phyloP scores from a whole-genome alignment of 768 basidiomycete species.

The Hericium erinaceus region DNA sequence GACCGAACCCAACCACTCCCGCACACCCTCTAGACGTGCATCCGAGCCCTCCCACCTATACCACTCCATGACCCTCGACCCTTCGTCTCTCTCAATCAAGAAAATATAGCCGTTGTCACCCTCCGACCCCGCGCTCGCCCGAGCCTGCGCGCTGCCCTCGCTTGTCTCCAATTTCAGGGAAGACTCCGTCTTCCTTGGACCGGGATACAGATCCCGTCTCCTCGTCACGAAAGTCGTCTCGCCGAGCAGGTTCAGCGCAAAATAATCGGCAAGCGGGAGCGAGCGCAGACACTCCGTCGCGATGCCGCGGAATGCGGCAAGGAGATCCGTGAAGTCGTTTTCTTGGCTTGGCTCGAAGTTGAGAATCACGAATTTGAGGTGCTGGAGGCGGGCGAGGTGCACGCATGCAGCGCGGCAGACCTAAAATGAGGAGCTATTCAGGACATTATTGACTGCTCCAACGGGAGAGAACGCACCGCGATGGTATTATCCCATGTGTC shows the following conservation, averaged over 20 bases:
- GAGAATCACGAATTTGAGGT: neutral
- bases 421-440: neutral
- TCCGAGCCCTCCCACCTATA: neutral
- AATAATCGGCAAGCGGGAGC: too few species aligned
- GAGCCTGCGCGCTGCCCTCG: too few species aligned
- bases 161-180: neutral
- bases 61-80: neutral
- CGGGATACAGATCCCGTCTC: neutral
- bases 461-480: too few species aligned
- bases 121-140: neutral
- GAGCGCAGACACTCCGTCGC: too few species aligned
- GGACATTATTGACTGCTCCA: neutral
- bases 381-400: neutral
- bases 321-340: too few species aligned
- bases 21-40: neutral
- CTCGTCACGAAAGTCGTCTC: neutral
- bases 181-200: neutral
- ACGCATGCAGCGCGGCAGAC: neutral
- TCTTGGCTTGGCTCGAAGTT: neutral
- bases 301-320: too few species aligned
- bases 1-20: neutral
- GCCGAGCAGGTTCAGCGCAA: neutral
- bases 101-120: neutral
- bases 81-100: neutral
- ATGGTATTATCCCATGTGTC: neutral